phyloP scores from a whole-genome alignment of 2,329 filamentous ascomycete species.

The Aspergillus neotritici region DNA sequence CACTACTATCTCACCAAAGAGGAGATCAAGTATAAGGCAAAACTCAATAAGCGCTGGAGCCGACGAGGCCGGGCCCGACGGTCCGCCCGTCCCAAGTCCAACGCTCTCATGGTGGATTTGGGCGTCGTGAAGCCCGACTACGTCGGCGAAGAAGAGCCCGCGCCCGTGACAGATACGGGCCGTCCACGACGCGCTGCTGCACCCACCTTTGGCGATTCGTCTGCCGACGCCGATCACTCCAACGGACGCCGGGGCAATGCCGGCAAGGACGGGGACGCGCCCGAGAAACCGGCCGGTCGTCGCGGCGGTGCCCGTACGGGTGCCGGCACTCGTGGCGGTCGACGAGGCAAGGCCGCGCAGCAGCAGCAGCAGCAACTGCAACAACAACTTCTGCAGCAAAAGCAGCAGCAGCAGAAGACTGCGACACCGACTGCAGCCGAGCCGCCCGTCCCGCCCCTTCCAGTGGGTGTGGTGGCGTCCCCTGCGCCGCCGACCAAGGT shows the following conservation, averaged over 20 bases:
- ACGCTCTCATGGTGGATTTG: slow-evolving; percentile 45
- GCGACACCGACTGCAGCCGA: not conserved
- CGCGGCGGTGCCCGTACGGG: slow-evolving; percentile 29
- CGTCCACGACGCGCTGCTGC: slow-evolving; percentile 46
- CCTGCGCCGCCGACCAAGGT: slow-evolving; percentile 22
- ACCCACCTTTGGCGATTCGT: slow-evolving; percentile 43
- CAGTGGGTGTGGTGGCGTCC: no score
- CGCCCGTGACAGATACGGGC: slow-evolving; percentile 46
- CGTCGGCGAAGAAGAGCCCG: slow-evolving; percentile 40
- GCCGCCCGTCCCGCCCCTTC: slow-evolving; percentile 10
- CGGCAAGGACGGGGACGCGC: slow-evolving; percentile 31
- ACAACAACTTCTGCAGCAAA: slow-evolving; percentile 15
- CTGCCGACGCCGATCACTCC: slow-evolving; percentile 27
- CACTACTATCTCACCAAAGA: slow-evolving; percentile 50
- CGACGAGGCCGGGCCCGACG: slow-evolving; percentile 36
- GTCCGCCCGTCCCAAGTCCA: slow-evolving; percentile 41
- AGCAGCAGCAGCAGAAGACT: slow-evolving; percentile 15
- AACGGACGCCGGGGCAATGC: slow-evolving; percentile 31
- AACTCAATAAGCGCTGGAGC: slow-evolving; percentile 43
- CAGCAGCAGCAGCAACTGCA: slow-evolving; percentile 19
- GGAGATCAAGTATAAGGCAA: slow-evolving; percentile 47
- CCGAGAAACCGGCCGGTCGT: slow-evolving; percentile 31
- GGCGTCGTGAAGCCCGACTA: slow-evolving; percentile 39
- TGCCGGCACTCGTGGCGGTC: slow-evolving; percentile 30
- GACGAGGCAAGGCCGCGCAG: slow-evolving; percentile 30